Base-by-base conservation (phyloP, 495 filamentous ascomycete species). In the Xylaria scruposa region DNA sequence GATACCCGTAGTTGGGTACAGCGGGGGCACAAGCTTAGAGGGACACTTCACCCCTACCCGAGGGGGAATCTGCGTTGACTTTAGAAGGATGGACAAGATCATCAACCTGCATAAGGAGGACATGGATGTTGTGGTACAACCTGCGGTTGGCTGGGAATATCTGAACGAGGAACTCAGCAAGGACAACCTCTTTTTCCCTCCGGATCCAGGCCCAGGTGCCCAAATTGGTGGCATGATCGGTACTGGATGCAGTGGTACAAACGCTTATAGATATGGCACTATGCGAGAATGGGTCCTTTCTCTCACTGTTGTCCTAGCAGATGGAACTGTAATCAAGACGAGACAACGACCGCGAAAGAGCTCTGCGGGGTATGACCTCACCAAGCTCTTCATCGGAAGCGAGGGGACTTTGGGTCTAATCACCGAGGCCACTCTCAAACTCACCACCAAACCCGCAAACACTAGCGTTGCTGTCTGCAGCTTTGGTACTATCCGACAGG, bases 211-310 rank as follows among this genome's bases (percentile, higher is more conserved):
- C 33, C 92, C 92, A 31, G 91, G 91, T 21, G 92, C 92, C 59
- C 92, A 93, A 90, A 97, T 98, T 72, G 95, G 95, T 47, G 95
- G 95, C 51, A 98, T 98, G 95, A 90, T 98, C 15, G 95, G 93
- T 0, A 98, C 95, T 0, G 94, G 94, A 40, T 98, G 95, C 85
- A 92, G 89, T 71, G 95, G 95, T 44, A 98, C 95, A 40, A 97
- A 98, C 80, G 91, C 95, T 19, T 94, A 97, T 76, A 87, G 93
- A 31, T 98, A 97, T 78, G 95, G 95, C 1, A 97, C 95, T 0
- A 98, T 98, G 95, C 90, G 93, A 73, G 95, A 98, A 76, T 98
- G 95, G 94, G 95, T 98, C 0, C 83, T 98, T 33, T 91, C 89
- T 59, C 83, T 99, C 31, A 99, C 95, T 0, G 93, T 97, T 13